These are phyloP conservation scores for Coemansia sp. DNA, from an alignment of 192 early-diverging fungal genomes.

Conservation along the genomic window DNA sequence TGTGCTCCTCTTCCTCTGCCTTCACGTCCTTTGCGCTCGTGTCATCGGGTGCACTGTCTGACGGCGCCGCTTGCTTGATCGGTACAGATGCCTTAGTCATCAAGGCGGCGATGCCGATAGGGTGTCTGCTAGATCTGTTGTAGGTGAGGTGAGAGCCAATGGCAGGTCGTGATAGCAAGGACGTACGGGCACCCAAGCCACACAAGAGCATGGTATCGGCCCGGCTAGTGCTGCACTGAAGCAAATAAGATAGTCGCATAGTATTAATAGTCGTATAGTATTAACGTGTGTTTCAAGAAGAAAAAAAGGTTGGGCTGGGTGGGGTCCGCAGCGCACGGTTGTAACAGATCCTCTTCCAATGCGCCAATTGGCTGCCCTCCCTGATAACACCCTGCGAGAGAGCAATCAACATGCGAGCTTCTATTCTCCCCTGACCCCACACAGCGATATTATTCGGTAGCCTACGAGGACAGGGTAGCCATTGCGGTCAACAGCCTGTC, in stretches of 20 bases:
- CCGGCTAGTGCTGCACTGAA: neutral
- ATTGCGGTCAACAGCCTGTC: slow-evolving; percentile 14
- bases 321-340: neutral
- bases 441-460: slow-evolving; percentile 21
- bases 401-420: neutral
- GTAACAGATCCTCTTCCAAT: too few relatives aligned
- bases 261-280: neutral
- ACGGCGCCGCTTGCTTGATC: slow-evolving; percentile 14
- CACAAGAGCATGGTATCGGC: neutral
- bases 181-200: neutral
- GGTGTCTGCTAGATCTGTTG: neutral
- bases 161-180: neutral
- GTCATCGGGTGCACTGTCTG: slow-evolving; percentile 1
- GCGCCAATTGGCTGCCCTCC: too few relatives aligned
- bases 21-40: slow-evolving; percentile 22
- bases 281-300: neutral
- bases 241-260: neutral
- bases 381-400: neutral
- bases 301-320: neutral
- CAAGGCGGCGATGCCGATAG: neutral
- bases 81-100: slow-evolving; percentile 19
- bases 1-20: slow-evolving; percentile 46
- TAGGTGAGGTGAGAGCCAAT: neutral
- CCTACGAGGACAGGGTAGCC: slow-evolving; percentile 49
- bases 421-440: neutral